These are phyloP conservation scores for Hymenochaete sp. DNA, from an alignment of 1,284 basidiomycete species.

Conservation along the genomic window DNA sequence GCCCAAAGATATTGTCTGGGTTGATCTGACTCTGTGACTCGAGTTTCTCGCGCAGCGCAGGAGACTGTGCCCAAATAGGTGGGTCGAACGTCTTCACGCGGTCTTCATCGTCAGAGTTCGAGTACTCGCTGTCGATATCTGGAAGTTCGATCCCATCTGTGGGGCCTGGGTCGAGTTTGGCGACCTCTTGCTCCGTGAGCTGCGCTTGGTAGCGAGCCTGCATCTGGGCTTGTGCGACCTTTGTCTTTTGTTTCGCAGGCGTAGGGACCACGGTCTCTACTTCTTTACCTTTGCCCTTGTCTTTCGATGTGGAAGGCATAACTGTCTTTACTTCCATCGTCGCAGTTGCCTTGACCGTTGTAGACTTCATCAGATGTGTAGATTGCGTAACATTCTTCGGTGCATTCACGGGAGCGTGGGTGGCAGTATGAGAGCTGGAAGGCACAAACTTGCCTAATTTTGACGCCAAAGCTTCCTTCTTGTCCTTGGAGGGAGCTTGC, in stretches of 20 bases:
- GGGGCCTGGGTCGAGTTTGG: conserved; percentile 35
- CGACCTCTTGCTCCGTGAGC: conserved; percentile 36
- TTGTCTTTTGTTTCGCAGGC: conserved; percentile 45
- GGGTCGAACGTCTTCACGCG: conserved; percentile 62
- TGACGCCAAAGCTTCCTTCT: conserved; percentile 30
- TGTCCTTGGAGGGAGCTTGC: conserved; percentile 43
- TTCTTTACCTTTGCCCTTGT: conserved; percentile 38
- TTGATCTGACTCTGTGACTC: conserved; percentile 76
- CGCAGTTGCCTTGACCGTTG: conserved; percentile 22
- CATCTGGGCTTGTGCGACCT: conserved; percentile 54
- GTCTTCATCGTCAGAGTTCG: conserved; percentile 86
- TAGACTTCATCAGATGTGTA: conserved; percentile 3
- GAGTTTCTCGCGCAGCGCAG: conserved; percentile 70
- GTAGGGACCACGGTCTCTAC: conserved; percentile 42
- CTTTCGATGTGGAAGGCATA: conserved; percentile 18
- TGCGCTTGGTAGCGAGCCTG: conserved; percentile 36
- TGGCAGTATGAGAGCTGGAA: conserved; percentile 22
- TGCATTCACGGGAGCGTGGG: conserved; percentile 24
- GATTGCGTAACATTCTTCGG: conserved; percentile 26
- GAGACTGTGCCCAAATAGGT: conserved; percentile 86
- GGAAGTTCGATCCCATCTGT: conserved; percentile 86
- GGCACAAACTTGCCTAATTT: conserved; percentile 29
- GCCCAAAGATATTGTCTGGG: conserved; percentile 88
- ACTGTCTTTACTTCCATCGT: conserved; percentile 22
- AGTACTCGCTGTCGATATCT: conserved; percentile 92